Evolutionary conservation across 225 moss, liverwort and hornwort genomes (phyloP), one percentile per base, ranked within the genome.

Genomic region (Thuidium tamariscinum): DNA sequence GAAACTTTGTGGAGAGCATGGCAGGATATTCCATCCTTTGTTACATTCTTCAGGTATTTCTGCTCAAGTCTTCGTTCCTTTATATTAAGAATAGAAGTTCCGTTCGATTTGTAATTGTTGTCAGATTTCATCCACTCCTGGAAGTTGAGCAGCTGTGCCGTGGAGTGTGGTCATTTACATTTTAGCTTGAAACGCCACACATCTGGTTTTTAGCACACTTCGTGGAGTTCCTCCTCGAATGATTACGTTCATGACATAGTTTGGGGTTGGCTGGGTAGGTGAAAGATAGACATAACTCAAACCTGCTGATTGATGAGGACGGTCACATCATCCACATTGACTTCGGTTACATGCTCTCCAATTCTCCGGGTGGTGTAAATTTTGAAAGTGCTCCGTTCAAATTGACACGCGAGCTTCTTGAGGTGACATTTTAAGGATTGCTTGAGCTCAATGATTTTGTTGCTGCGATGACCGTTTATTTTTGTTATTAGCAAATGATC

Each of bases 321-420:
- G 98, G 98, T 79, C 98, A 99, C 85, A 94, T 99, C 81, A 97
- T 99, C 79, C 98, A 99, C 82, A 99, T 99, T 67, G 98, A 99
- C 86, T 99, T 99, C 75, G 98, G 98, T 64, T 99, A 95, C 84
- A 99, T 99, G 98, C 97, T 99, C 61, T 99, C 97, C 74, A 99
- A 99, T 82, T 99, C 98, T 88, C 98, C 98, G 26, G 98, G 98
- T 34, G 97, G 97, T 73, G 98, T 99, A 56, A 99, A 99, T 90
- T 99, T 99, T 90, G 97, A 99, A 91, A 99, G 97, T 92, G 98
- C 98, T 83, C 98, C 98, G 91, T 99, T 99, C 89, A 99, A 99
- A 88, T 90, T 99, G 86, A 97, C 98, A 36, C 97, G 98, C 44
- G 97, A 97, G 91, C 98, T 99, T 91, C 91, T 99, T 88, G 98